Evolutionary conservation across 768 basidiomycete genomes (phyloP).

Genomic region (Leccinum obscurum): DNA sequence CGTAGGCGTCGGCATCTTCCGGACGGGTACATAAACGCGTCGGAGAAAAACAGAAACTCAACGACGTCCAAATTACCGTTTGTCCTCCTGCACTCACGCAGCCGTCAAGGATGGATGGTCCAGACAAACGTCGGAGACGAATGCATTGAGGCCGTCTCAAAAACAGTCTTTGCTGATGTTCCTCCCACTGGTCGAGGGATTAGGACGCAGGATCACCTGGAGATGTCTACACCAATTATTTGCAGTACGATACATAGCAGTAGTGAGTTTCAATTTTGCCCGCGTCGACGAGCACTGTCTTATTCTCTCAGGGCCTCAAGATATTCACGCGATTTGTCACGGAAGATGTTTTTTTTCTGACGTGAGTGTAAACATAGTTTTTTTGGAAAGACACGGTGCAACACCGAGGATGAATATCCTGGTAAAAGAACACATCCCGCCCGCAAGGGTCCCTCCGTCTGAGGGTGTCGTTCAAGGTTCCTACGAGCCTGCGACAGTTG

Average conservation of each 20-base stretch:
- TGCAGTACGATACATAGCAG: slow-evolving; percentile 11
- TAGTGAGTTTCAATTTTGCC: slow-evolving; percentile 12
- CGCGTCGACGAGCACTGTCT: neutral
- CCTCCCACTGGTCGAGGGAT: slow-evolving; percentile 87
- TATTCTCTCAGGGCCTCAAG: slow-evolving; percentile 1
- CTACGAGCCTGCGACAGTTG: slow-evolving; percentile 41
- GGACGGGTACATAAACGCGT: slow-evolving; percentile 33
- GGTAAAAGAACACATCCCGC: slow-evolving; percentile 85
- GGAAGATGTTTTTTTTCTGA: neutral
- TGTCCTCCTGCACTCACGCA: slow-evolving; percentile 44
- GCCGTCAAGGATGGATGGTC: slow-evolving; percentile 67
- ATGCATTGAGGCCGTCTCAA: slow-evolving; percentile 52
- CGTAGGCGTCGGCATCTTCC: slow-evolving; percentile 25
- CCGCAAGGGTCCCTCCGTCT: slow-evolving; percentile 37
- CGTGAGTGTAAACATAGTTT: neutral
- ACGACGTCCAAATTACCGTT: slow-evolving; percentile 87
- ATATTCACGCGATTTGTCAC: neutral
- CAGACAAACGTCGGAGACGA: slow-evolving; percentile 88
- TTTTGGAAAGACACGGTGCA: slow-evolving; percentile 10
- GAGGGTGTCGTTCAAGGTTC: slow-evolving; percentile 32
- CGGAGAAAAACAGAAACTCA: slow-evolving; percentile 23
- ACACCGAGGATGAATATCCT: slow-evolving; percentile 78
- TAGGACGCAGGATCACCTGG: slow-evolving; percentile 94
- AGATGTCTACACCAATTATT: slow-evolving; percentile 54
- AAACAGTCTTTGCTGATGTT: slow-evolving; percentile 93